Evolutionary conservation across 169 alveolate genomes (phyloP).

Genomic region (Cryptosporidium ryanae): DNA sequence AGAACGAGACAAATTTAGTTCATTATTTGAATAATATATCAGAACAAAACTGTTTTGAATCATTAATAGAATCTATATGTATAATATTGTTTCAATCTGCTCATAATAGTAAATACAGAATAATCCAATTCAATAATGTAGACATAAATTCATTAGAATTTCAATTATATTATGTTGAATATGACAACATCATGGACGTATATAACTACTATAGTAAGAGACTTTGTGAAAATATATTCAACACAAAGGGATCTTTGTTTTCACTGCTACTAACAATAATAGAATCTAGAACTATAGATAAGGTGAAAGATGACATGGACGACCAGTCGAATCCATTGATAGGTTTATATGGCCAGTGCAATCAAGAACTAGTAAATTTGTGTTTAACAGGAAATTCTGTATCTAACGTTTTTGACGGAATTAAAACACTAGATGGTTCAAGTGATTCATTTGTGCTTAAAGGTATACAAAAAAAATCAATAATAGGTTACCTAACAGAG

Average conservation of each 20-base stretch:
- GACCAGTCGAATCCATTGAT: slow-evolving; percentile 81
- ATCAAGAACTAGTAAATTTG: slow-evolving; percentile 85
- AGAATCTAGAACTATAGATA: slow-evolving; percentile 81
- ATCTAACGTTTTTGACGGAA: slow-evolving; percentile 86
- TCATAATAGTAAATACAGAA: slow-evolving; percentile 19
- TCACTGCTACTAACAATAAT: slow-evolving; percentile 82
- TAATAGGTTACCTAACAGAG: slow-evolving; percentile 84
- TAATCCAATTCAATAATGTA: slow-evolving; percentile 14
- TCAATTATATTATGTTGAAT: slow-evolving; percentile 73
- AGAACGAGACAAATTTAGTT: background rate
- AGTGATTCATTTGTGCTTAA: slow-evolving; percentile 76
- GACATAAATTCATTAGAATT: slow-evolving; percentile 6
- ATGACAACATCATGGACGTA: slow-evolving; percentile 81
- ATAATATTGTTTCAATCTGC: slow-evolving; percentile 43
- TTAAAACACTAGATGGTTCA: slow-evolving; percentile 75
- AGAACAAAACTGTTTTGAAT: slow-evolving; percentile 39
- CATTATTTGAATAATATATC: slow-evolving; percentile 21
- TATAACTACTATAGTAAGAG: slow-evolving; percentile 79
- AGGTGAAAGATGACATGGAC: slow-evolving; percentile 82
- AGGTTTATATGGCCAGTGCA: slow-evolving; percentile 84
- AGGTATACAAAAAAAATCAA: slow-evolving; percentile 81
- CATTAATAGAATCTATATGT: slow-evolving; percentile 50
- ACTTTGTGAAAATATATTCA: slow-evolving; percentile 75
- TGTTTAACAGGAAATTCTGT: slow-evolving; percentile 84
- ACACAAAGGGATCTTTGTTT: slow-evolving; percentile 81